These are phyloP conservation scores for Mycena rosella DNA, from an alignment of 768 basidiomycete species.

Conservation along the genomic window DNA sequence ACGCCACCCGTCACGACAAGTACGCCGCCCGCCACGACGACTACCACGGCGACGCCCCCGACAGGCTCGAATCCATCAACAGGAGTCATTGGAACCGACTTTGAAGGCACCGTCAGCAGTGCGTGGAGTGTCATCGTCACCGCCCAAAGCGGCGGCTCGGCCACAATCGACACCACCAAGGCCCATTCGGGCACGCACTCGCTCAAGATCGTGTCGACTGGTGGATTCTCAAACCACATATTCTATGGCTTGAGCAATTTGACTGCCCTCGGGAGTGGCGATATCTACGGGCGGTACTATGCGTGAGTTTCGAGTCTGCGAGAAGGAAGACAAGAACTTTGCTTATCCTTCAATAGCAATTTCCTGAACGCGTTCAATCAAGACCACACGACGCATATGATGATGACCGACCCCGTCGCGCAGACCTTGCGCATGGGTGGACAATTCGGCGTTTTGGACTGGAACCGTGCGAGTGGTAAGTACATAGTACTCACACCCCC, in stretches of 20 bases:
- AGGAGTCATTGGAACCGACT: constrained; percentile 36
- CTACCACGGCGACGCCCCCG: constrained; percentile 31
- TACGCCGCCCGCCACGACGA: constrained; percentile 31
- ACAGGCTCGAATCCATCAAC: constrained; percentile 27
- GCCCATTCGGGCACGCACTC: constrained; percentile 39
- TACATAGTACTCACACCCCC: constrained; percentile 21
- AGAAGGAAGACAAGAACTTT: constrained; percentile 18
- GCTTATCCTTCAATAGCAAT: constrained; percentile 33
- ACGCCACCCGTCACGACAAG: constrained; percentile 28
- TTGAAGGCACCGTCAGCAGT: constrained; percentile 35
- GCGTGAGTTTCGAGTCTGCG: constrained; percentile 36
- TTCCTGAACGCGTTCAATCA: constrained; percentile 37
- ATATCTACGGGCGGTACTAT: constrained; percentile 38
- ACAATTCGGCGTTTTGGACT: constrained; percentile 40
- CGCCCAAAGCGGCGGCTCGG: constrained; percentile 36
- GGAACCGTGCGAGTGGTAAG: constrained; percentile 38
- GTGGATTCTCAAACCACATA: constrained; percentile 33
- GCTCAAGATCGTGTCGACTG: constrained; percentile 37
- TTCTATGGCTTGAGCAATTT: constrained; percentile 37
- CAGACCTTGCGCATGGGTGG: constrained; percentile 39
- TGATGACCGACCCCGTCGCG: constrained; percentile 40
- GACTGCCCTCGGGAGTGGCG: constrained; percentile 35
- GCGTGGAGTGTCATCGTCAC: constrained; percentile 38
- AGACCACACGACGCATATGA: constrained; percentile 40
- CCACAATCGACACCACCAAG: constrained; percentile 38